Conservation (phyloP, 1,284 basidiomycete genomes). For the Schizophyllum commune region DNA sequence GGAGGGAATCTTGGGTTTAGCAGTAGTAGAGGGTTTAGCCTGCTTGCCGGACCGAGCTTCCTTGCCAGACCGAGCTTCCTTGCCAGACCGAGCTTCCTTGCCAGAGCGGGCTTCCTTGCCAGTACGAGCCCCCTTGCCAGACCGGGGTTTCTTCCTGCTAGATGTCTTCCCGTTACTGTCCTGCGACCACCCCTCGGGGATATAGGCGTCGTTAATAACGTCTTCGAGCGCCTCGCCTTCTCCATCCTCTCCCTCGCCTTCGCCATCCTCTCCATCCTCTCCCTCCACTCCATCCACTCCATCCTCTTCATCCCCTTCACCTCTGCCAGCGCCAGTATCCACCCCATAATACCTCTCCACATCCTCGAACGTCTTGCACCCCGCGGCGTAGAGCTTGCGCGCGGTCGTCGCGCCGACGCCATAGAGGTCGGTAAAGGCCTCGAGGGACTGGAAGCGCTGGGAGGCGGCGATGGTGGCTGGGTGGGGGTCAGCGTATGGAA, state of each 20-base stretch:
- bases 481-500: not conserved
- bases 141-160: not conserved
- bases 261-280: constrained; percentile 9
- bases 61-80: too few species aligned
- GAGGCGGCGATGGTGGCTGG: constrained; percentile 42
- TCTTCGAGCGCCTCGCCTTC: too few species aligned
- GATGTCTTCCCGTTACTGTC: not conserved
- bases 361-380: constrained; percentile 53
- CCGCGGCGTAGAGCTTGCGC: constrained; percentile 49
- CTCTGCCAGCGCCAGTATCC: constrained; percentile 1
- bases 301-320: constrained; percentile 5
- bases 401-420: constrained; percentile 69
- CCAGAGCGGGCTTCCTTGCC: too few species aligned
- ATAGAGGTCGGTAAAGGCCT: constrained; percentile 55
- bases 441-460: constrained; percentile 47
- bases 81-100: not conserved
- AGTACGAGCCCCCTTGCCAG: too few species aligned
- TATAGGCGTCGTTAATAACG: too few species aligned
- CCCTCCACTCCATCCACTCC: too few species aligned
- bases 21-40: constrained; percentile 5
- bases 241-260: too few species aligned
- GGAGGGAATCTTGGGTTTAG: constrained; percentile 25
- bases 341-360: constrained; percentile 46
- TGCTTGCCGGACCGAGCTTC: too few species aligned
- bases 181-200: not conserved